Conservation (phyloP, 768 basidiomycete genomes). For the Amanita phalloides region DNA sequence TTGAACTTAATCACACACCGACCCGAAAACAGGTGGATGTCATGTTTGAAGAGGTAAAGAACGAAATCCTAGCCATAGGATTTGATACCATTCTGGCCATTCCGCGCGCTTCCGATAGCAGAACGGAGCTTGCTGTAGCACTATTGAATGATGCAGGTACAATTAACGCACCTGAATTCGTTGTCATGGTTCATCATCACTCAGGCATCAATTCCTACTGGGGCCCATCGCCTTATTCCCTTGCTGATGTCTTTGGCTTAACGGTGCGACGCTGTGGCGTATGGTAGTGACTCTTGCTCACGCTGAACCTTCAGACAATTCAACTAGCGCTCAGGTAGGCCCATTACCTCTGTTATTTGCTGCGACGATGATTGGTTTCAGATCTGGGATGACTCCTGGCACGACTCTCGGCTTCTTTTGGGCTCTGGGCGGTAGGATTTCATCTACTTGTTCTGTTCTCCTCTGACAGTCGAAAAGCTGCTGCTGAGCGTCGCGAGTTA, state of each 20-base stretch:
- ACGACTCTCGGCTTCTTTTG: constrained; percentile 67
- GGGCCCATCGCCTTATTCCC: constrained; percentile 43
- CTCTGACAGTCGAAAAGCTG: constrained; percentile 22
- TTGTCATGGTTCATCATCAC: neutral
- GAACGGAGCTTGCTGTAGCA: constrained; percentile 51
- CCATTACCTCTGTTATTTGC: neutral
- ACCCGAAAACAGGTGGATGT: constrained; percentile 42
- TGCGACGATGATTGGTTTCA: constrained; percentile 13
- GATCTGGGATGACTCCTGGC: constrained; percentile 59
- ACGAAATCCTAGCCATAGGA: constrained; percentile 58
- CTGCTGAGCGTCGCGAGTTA: constrained; percentile 49
- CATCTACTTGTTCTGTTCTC: neutral
- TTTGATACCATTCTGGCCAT: constrained; percentile 58
- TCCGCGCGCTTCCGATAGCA: constrained; percentile 48
- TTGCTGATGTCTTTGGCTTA: constrained; percentile 53
- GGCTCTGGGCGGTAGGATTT: constrained; percentile 44
- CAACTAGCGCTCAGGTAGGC: constrained; percentile 50
- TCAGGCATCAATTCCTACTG: constrained; percentile 63
- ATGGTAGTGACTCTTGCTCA: neutral
- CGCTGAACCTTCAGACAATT: constrained; percentile 34
- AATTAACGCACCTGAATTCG: constrained; percentile 3
- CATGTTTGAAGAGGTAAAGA: constrained; percentile 65
- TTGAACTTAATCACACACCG: constrained; percentile 46
- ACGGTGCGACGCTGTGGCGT: constrained; percentile 29
- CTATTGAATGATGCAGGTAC: constrained; percentile 61